These are phyloP conservation scores for Fusarium floridanum DNA, from an alignment of 2,329 filamentous ascomycete genomes.

Conservation along the genomic window DNA sequence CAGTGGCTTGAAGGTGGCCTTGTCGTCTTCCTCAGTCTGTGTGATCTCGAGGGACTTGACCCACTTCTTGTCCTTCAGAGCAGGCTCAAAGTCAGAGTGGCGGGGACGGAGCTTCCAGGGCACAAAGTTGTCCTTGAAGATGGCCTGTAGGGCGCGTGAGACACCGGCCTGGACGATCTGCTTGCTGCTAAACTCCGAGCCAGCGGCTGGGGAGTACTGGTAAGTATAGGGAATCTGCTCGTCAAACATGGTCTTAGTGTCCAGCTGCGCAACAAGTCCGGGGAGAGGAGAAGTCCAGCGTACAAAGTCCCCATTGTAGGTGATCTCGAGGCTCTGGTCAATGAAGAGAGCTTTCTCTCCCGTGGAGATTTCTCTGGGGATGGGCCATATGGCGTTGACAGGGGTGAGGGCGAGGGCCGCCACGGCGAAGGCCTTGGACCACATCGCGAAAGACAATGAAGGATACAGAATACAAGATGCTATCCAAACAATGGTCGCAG, in stretches of 20 bases:
- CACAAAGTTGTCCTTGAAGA: slow-evolving; percentile 77
- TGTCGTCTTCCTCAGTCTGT: slow-evolving; percentile 67
- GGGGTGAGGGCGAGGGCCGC: slow-evolving; percentile 57
- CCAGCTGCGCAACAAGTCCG: slow-evolving; percentile 32
- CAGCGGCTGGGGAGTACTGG: slow-evolving; percentile 57
- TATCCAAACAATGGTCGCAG: background rate
- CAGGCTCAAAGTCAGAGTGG: slow-evolving; percentile 74
- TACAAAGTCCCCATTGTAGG: slow-evolving; percentile 71
- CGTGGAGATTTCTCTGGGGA: slow-evolving; percentile 63
- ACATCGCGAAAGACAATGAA: slow-evolving; percentile 41
- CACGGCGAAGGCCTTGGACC: slow-evolving; percentile 51
- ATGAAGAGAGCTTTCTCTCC: slow-evolving; percentile 68
- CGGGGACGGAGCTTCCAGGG: slow-evolving; percentile 83
- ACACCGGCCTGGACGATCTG: slow-evolving; percentile 69
- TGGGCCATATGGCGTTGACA: slow-evolving; percentile 69
- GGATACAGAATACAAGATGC: background rate
- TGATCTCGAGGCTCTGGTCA: slow-evolving; percentile 63
- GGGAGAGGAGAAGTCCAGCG: slow-evolving; percentile 55
- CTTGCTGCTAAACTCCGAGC: slow-evolving; percentile 60
- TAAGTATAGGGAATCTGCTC: slow-evolving; percentile 63
- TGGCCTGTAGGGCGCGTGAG: slow-evolving; percentile 70
- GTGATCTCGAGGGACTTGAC: slow-evolving; percentile 73
- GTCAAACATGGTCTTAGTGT: slow-evolving; percentile 51
- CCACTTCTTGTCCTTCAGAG: slow-evolving; percentile 56
- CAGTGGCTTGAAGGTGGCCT: slow-evolving; percentile 69